Base-by-base conservation (phyloP, 306 rosid genomes). In the Pterocarpus santalinus region DNA sequence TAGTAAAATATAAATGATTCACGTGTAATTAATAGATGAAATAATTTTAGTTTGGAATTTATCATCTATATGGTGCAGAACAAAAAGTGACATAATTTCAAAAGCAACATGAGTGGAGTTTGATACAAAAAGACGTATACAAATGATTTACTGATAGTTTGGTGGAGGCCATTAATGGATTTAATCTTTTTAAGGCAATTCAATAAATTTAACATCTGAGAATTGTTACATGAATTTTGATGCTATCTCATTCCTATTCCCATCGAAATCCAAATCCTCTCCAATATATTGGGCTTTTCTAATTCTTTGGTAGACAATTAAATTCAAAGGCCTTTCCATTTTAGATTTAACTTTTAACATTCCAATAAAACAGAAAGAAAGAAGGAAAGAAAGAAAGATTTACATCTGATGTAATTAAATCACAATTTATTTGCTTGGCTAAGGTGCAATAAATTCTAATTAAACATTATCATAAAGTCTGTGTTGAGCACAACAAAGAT, bases 121-220 rank as follows among this genome's bases (percentile, higher is more conserved):
- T 57, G 65, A 69, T 34, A 52, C 28, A 35, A 35, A 62, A 32
- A 63, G 36, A 34, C 3, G 10, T 70, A 56, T 80, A 57, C 36
- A 75, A 81, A 73, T 75, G 71, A 69, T 32, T 39, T 44, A 51
- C n/a, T 57, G 52, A 32, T 46, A 60, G 64, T 68, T 75, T 32
- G 81, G 72, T 69, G 58, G 51, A 22, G 13, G 65, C 60, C 58
- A 80, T 72, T 56, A 63, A 62, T 80, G 57, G 66, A 68, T 57
- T 75, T 68, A 30, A 57, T 46, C 14, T 15, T 75, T 74, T 74
- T 34, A 43, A 72, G 72, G 67, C 65, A 76, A 30, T 30, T 41
- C 43, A 61, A 51, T 76, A 69, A 76, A 76, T 76, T 39, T 72
- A 51, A 62, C 58, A 76, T 49, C 17, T n/a, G 13, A 28, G 56